phyloP scores from a whole-genome alignment of 2,329 filamentous ascomycete species.

The Parastagonospora avenae region DNA sequence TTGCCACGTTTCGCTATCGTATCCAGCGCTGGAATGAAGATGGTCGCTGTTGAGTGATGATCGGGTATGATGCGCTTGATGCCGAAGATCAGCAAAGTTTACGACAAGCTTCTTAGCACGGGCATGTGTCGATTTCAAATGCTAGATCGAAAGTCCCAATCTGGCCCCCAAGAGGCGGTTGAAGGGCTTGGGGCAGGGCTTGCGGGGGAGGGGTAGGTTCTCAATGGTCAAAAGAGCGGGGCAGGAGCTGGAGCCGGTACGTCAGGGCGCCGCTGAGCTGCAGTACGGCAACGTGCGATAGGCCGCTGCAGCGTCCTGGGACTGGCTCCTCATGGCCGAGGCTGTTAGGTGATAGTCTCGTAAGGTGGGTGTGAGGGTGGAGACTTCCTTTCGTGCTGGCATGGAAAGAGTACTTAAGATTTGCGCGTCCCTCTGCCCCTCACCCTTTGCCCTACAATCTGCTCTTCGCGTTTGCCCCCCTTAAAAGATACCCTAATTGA shows the following conservation, averaged over 20 bases:
- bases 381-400: slow-evolving; percentile 29
- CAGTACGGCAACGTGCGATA: slow-evolving; percentile 22
- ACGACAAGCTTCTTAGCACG: slow-evolving; percentile 10
- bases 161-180: slow-evolving; percentile 13
- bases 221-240: slow-evolving; percentile 37
- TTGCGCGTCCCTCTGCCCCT: slow-evolving; percentile 28
- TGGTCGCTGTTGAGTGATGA: neutral
- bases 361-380: slow-evolving; percentile 19
- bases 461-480: slow-evolving; percentile 12
- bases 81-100: neutral
- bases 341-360: slow-evolving; percentile 22
- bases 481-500: slow-evolving; percentile 33
- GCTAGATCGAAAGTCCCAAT: slow-evolving; percentile 8
- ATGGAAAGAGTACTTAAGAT: slow-evolving; percentile 39
- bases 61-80: neutral
- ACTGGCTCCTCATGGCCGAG: slow-evolving; percentile 42
- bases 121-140: slow-evolving; percentile 18
- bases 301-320: slow-evolving; percentile 21
- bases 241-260: slow-evolving; percentile 26
- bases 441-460: slow-evolving; percentile 3
- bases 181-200: slow-evolving; percentile 10
- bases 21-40: slow-evolving; percentile 8
- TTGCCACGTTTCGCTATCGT: slow-evolving; percentile 12
- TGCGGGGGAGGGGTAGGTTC: slow-evolving; percentile 44
- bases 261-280: slow-evolving; percentile 25